Evolutionary conservation across 2,329 filamentous ascomycete species (phyloP).

Genomic region (Monosporascus sp.): DNA sequence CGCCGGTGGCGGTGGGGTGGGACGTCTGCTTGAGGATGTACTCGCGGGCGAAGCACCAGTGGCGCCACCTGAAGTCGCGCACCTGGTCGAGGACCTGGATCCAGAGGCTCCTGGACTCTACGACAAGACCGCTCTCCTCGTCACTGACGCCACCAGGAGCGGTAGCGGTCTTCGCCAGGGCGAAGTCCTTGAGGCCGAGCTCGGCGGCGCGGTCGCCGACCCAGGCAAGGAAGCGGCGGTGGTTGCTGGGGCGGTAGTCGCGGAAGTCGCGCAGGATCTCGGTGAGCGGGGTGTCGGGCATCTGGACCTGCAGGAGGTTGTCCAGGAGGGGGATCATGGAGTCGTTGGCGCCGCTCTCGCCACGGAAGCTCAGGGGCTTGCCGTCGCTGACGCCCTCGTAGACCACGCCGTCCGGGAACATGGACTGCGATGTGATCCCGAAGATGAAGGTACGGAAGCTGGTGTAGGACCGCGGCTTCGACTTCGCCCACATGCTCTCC

Average conservation of each 20-base stretch:
- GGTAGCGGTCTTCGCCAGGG: slow-evolving; percentile 33
- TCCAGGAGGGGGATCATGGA: slow-evolving; percentile 83
- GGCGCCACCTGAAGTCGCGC: slow-evolving; percentile 75
- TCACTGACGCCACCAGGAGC: slow-evolving; percentile 19
- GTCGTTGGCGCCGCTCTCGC: slow-evolving; percentile 91
- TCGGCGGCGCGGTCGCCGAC: slow-evolving; percentile 49
- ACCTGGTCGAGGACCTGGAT: slow-evolving; percentile 67
- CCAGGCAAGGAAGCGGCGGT: slow-evolving; percentile 76
- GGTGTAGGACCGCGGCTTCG: slow-evolving; percentile 76
- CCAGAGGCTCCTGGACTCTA: slow-evolving; percentile 55
- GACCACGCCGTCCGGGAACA: slow-evolving; percentile 89
- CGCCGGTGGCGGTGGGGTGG: slow-evolving; percentile 75
- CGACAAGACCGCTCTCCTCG: slow-evolving; percentile 37
- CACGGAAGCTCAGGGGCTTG: slow-evolving; percentile 74
- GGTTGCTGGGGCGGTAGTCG: slow-evolving; percentile 81
- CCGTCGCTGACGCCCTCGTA: slow-evolving; percentile 76
- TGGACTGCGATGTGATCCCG: slow-evolving; percentile 85
- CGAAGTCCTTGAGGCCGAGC: slow-evolving; percentile 54
- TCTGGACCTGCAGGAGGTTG: slow-evolving; percentile 76
- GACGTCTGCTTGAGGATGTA: slow-evolving; percentile 75
- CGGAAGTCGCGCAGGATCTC: slow-evolving; percentile 86
- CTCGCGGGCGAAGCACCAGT: slow-evolving; percentile 81
- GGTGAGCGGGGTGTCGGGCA: slow-evolving; percentile 86
- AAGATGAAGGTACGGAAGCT: slow-evolving; percentile 96
- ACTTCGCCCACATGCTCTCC: slow-evolving; percentile 90